phyloP scores from a whole-genome alignment of 2,329 filamentous ascomycete genomes.

The Helicocarpus griseus region DNA sequence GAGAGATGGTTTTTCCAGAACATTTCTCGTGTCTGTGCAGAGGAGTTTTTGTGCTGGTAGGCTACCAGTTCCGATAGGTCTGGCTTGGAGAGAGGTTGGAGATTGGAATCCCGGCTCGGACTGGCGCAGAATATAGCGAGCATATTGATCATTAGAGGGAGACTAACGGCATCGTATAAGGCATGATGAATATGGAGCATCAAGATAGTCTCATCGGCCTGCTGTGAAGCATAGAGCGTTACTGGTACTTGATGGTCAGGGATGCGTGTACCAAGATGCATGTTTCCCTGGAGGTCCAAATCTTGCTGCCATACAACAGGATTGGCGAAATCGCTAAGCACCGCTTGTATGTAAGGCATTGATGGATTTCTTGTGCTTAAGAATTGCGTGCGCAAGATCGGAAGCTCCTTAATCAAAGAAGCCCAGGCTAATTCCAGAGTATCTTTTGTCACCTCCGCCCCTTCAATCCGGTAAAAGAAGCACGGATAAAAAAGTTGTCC shows the following conservation, averaged over 20 bases:
- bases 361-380: conserved; percentile 39
- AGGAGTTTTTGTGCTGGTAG: conserved; percentile 19
- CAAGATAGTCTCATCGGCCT: conserved; percentile 22
- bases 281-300: conserved; percentile 13
- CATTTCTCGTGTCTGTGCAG: conserved; percentile 22
- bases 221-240: conserved; percentile 26
- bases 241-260: conserved; percentile 18
- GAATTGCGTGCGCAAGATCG: conserved; percentile 63
- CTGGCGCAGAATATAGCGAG: conserved; percentile 38
- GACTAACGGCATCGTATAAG: conserved; percentile 76
- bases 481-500: conserved; percentile 63
- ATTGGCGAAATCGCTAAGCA: conserved; percentile 37
- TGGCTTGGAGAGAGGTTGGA: conserved; percentile 11
- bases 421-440: conserved; percentile 53
- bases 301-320: conserved; percentile 23
- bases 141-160: conserved; percentile 53
- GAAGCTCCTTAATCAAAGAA: conserved; percentile 42
- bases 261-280: conserved; percentile 8
- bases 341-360: conserved; percentile 54
- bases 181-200: conserved; percentile 68
- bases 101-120: conserved; percentile 1
- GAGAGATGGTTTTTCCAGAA: conserved; percentile 39
- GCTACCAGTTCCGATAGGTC: conserved; percentile 37
- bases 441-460: conserved; percentile 24
- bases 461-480: conserved; percentile 53